A percentile compares a stretch with the other conserved stretches of the same genome.
Evolutionary conservation across 78 protist genomes (phyloP).

Genomic region (Ministeria vibrans): DNA sequence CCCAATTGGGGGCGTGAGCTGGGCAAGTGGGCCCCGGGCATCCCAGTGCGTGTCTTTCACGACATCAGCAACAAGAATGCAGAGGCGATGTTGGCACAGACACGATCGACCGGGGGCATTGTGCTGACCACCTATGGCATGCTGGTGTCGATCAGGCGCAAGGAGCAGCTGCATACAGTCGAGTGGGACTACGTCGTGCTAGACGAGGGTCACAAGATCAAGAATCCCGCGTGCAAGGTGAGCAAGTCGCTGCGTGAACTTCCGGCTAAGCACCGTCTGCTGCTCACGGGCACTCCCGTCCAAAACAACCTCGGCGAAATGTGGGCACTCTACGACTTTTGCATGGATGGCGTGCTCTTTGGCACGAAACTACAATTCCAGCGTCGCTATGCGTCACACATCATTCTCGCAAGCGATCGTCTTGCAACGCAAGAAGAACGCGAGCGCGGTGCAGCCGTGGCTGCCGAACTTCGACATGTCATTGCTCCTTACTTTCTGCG

Average conservation of each 20-base stretch:
- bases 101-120: no score
- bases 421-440: constrained; percentile 17
- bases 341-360: constrained; percentile 31
- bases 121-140: no score
- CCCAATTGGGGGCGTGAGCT: no score
- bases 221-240: constrained; percentile 57
- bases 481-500: constrained; percentile 66
- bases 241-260: constrained; percentile 65
- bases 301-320: constrained; percentile 79
- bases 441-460: constrained; percentile 16
- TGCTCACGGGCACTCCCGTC: constrained; percentile 95
- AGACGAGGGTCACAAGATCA: constrained; percentile 96
- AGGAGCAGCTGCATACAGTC: constrained; percentile 60
- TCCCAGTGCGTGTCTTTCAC: no score
- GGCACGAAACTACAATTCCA: constrained; percentile 37
- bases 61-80: no score
- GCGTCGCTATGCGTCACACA: constrained; percentile 21
- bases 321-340: constrained; percentile 68
- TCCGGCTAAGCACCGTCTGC: constrained; percentile 75
- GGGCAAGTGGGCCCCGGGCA: no score
- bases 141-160: no score
- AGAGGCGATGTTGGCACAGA: no score
- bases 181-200: constrained; percentile 74
- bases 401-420: background rate
- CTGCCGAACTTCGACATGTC: constrained; percentile 27